Evolutionary conservation across 202 grass and related monocot species (phyloP), one percentile per base, ranked within the genome.

Genomic region (Digitaria exilis): DNA sequence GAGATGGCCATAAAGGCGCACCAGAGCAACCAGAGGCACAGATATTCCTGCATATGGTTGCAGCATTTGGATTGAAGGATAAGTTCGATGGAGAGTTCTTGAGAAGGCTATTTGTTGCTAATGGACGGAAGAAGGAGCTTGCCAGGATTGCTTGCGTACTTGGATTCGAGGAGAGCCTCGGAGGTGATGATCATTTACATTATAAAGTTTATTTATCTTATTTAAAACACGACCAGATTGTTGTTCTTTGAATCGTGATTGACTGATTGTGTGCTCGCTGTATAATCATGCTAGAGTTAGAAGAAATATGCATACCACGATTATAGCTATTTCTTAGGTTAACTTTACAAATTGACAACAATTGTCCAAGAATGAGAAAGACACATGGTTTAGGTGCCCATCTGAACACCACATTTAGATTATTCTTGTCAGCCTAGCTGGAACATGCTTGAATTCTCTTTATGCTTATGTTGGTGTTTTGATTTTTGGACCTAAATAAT

Each of bases 21-120:
- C 25, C 61, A 4, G 85, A 84, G 9, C 66, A 82, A 48, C 78
- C 73, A 5, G 94, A 97, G 69, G 91, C 28, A 4, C 94, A 94
- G 61, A 82, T 94, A 65, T 92, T 97, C 64, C 57, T 97, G 51
- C 91, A 88, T 70, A 92, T 97, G 58, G 85, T 90, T 24, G 91
- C 80, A 0, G 85, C 88, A 41, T 94, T 92, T 71, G 69, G 84
- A 31, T 75, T 92, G 76, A 91, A 91, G 41, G 71, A 84, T 37
- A 88, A 84, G 59, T 94, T 94, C 22, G 80, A 92, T 11, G 78
- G 75, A 32, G 89, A 90, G 26, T 97, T 90, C 70, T 88, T 97
- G 82, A 93, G 75, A 73, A 94, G 58, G 55, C 34, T 97, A 45
- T 85, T 97, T 34, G 35, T 88, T 73, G 83, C 88, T 64, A 86